Percentiles rank a stretch among this genome's conserved stretches.
Evolutionary conservation across 495 filamentous ascomycete species (phyloP).

Genomic region (Xylaria longipes): DNA sequence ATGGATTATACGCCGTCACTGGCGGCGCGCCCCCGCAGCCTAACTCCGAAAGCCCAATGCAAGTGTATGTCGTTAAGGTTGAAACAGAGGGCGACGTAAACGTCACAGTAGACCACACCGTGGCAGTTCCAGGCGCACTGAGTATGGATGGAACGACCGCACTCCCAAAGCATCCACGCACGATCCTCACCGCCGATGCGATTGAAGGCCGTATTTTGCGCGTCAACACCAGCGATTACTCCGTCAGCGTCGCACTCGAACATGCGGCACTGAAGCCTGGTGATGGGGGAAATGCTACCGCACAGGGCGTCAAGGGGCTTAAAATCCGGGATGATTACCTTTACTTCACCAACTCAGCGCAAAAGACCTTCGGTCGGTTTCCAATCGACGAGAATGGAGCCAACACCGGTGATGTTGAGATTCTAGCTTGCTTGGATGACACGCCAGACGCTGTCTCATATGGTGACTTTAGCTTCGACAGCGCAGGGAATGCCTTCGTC

Average conservation of each 20-base stretch:
- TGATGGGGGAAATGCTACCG: neutral
- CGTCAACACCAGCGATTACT: slow-evolving; percentile 29
- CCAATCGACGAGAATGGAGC: slow-evolving; percentile 36
- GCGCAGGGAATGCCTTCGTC: slow-evolving; percentile 41
- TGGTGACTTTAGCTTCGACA: slow-evolving; percentile 38
- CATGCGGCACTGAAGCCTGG: slow-evolving; percentile 10
- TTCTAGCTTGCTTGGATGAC: slow-evolving; percentile 20
- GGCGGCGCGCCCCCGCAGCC: slow-evolving; percentile 29
- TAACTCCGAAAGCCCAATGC: slow-evolving; percentile 23
- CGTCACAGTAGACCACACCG: slow-evolving; percentile 19
- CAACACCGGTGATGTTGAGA: slow-evolving; percentile 30
- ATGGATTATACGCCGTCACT: slow-evolving; percentile 42
- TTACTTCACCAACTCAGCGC: slow-evolving; percentile 51
- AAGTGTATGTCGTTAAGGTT: slow-evolving; percentile 33
- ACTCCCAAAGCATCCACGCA: slow-evolving; percentile 25
- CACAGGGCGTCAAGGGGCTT: slow-evolving; percentile 50
- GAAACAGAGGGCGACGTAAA: slow-evolving; percentile 22
- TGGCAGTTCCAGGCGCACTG: slow-evolving; percentile 23
- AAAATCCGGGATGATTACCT: slow-evolving; percentile 35
- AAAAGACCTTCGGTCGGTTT: slow-evolving; percentile 42
- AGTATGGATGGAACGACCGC: slow-evolving; percentile 43
- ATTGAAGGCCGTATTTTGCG: slow-evolving; percentile 41
- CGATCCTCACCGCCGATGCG: slow-evolving; percentile 42
- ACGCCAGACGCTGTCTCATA: slow-evolving; percentile 28
- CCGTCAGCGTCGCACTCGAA: slow-evolving; percentile 25